Conservation (phyloP, 192 early-diverging fungal genomes). For the Diversispora eburnea region DNA sequence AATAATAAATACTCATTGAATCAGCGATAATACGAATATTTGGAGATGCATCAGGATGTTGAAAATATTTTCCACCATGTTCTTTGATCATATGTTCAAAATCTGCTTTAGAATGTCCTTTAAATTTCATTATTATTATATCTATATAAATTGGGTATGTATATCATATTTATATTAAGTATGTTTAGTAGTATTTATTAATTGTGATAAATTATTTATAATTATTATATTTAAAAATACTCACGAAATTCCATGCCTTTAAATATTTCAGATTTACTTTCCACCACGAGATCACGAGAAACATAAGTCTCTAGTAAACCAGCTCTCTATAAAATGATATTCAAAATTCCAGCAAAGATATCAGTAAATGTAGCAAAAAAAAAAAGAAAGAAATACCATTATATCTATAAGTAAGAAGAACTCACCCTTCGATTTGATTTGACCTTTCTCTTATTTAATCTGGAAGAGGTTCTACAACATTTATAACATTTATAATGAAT, state of each 20-base stretch:
- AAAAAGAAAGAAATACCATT: not conserved
- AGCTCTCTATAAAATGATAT: not conserved
- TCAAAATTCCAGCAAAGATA: not conserved
- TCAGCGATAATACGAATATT: slow-evolving; percentile 19
- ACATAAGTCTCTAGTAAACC: slow-evolving; percentile 1
- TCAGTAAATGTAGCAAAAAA: not conserved
- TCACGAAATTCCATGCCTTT: slow-evolving; percentile 58
- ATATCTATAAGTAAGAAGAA: not conserved
- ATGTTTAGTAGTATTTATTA: not conserved
- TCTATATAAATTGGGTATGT: not conserved
- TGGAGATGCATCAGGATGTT: slow-evolving; percentile 30
- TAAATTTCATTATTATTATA: slow-evolving; percentile 21
- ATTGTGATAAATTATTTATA: not conserved
- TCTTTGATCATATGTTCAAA: slow-evolving; percentile 58
- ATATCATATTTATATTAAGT: not conserved
- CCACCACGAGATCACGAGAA: slow-evolving; percentile 18
- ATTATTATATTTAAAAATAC: slow-evolving; percentile 3
- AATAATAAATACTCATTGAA: not conserved
- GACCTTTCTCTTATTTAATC: not conserved
- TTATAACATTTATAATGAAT: no score
- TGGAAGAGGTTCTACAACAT: not conserved
- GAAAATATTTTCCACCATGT: slow-evolving; percentile 61
- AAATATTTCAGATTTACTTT: slow-evolving; percentile 53
- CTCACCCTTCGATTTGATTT: not conserved
- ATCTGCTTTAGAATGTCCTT: slow-evolving; percentile 44